Evolutionary conservation across 352 stramenopile species (phyloP).

Genomic region (Phytophthora meadii): DNA sequence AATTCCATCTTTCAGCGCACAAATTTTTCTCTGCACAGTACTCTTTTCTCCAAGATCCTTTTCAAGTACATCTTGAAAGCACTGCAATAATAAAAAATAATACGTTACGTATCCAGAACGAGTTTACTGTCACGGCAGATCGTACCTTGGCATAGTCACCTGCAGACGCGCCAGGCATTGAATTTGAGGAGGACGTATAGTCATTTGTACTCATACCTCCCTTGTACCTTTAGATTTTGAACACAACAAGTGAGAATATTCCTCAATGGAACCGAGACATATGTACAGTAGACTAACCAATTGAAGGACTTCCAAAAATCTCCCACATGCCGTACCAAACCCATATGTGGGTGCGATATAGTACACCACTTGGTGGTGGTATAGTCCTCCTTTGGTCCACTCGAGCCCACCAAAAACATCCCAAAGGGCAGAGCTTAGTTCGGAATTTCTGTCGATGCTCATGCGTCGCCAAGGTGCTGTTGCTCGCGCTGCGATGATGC

Average conservation of each 20-base stretch:
- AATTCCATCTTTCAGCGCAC: not conserved
- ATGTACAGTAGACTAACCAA: not conserved
- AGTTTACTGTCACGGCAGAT: not conserved
- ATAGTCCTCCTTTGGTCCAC: no score
- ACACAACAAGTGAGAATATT: no score
- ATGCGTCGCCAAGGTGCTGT: no score
- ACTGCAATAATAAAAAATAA: conserved; percentile 1
- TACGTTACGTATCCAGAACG: not conserved
- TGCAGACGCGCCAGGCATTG: conserved; percentile 5
- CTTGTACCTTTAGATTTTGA: conserved; percentile 10
- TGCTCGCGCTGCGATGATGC: no score
- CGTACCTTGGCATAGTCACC: conserved; percentile 23
- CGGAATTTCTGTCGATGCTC: no score
- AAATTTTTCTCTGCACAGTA: conserved; percentile 13
- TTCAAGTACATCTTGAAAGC: conserved; percentile 21
- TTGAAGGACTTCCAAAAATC: no score
- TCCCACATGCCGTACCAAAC: no score
- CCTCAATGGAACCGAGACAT: no score
- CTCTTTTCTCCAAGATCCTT: conserved; percentile 1
- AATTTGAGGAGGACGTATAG: conserved; percentile 18
- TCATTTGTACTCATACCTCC: conserved; percentile 4
- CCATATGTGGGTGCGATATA: no score
- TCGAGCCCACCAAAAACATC: no score
- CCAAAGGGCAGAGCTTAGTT: no score
- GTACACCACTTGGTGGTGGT: no score